A percentile compares a stretch with the other conserved stretches of the same genome.
Conservation (phyloP, 805 yeast species). For the Kluyveromyces aestuarii region DNA sequence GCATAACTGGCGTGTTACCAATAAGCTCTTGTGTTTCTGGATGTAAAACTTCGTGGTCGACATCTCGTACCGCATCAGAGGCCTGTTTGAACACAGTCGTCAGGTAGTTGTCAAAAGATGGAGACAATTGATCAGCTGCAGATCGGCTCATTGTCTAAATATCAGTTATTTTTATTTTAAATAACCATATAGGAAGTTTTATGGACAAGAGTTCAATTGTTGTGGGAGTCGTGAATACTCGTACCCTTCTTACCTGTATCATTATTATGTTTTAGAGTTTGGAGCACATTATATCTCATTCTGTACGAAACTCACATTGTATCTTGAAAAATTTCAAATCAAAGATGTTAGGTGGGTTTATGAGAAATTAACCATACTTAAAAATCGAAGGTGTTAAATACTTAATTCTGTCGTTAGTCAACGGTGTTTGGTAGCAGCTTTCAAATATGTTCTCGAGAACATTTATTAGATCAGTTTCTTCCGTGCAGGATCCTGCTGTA, state of each 20-base stretch:
- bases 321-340: neutral
- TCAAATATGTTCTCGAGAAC: neutral
- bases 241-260: no score
- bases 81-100: neutral
- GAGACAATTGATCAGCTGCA: neutral
- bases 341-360: neutral
- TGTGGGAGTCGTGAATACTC: no score
- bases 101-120: neutral
- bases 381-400: neutral
- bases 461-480: conserved; percentile 12
- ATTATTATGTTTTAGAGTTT: no score
- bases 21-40: conserved; percentile 9
- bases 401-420: neutral
- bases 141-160: neutral
- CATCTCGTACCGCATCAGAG: conserved; percentile 10
- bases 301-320: neutral
- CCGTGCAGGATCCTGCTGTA: conserved; percentile 13
- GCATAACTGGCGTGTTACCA: neutral
- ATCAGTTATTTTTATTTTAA: neutral
- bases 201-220: no score
- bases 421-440: neutral
- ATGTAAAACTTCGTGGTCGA: conserved; percentile 12
- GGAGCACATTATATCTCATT: neutral
- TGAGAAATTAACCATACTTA: no score
- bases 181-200: no score